phyloP scores from a whole-genome alignment of 169 alveolate species.

The Cryptosporidium ubiquitum region DNA sequence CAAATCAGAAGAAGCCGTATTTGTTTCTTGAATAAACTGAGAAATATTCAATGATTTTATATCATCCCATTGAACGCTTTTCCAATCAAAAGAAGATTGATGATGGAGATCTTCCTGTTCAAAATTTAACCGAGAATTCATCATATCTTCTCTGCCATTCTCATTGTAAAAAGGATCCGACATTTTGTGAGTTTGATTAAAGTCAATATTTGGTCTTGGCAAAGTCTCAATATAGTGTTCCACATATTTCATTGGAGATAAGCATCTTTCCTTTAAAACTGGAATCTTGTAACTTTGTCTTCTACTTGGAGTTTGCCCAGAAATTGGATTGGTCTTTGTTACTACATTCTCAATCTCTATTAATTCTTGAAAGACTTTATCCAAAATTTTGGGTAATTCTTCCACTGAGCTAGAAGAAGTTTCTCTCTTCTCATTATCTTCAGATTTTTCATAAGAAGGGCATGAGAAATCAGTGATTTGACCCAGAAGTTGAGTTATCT shows the following conservation, averaged over 20 bases:
- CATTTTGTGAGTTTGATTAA: conserved; percentile 40
- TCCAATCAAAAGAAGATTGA: not conserved
- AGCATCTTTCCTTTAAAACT: conserved; percentile 18
- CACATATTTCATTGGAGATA: conserved; percentile 57
- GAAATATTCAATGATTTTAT: conserved; percentile 5
- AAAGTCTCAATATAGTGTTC: conserved; percentile 17
- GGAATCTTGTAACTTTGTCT: conserved; percentile 26
- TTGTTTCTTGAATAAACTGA: conserved; percentile 14
- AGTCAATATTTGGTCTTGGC: conserved; percentile 51
- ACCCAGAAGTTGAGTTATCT: not conserved
- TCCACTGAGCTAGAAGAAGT: not conserved
- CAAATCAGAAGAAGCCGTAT: not conserved
- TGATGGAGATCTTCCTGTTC: not conserved
- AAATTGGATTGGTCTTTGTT: not conserved
- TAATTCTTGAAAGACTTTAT: not conserved
- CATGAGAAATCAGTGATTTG: not conserved
- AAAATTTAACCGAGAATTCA: not conserved
- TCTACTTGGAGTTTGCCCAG: conserved; percentile 48
- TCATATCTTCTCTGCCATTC: not conserved
- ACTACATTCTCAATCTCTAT: conserved; percentile 18
- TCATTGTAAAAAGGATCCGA: conserved; percentile 32
- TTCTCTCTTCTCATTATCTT: not conserved
- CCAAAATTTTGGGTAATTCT: not conserved
- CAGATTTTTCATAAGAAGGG: not conserved
- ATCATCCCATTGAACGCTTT: not conserved